Percentiles rank a stretch among this genome's conserved stretches.
Evolutionary conservation across 164 flowering plant species (phyloP).

Genomic region (Berberis vulgaris): DNA sequence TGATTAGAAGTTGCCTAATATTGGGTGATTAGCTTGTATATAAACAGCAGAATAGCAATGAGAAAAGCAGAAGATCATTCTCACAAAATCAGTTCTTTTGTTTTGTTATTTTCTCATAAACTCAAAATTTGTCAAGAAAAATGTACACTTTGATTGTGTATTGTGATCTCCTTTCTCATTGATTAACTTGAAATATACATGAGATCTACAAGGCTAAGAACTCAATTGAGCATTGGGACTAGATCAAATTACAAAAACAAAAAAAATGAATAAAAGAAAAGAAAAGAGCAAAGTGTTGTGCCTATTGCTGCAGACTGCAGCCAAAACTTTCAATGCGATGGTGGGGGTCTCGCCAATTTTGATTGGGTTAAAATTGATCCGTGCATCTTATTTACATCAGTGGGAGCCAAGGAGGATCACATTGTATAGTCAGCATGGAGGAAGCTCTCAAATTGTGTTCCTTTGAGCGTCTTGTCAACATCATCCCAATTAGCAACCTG

Average conservation of each 20-base stretch:
- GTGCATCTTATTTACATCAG: constrained; percentile 14
- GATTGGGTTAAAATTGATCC: not conserved
- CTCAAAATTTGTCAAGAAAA: not conserved
- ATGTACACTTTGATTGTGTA: too few relatives aligned
- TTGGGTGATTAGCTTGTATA: too few relatives aligned
- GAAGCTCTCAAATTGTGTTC: constrained; percentile 56
- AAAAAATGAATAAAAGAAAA: not conserved
- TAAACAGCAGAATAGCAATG: too few relatives aligned
- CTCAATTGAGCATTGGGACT: not conserved
- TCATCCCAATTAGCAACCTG: constrained; percentile 77
- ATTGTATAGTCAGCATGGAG: constrained; percentile 18
- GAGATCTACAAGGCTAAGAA: not conserved
- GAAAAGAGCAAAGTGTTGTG: not conserved
- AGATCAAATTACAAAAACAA: not conserved
- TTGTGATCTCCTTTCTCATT: not conserved
- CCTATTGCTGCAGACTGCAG: not conserved
- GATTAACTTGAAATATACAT: not conserved
- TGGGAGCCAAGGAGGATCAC: not conserved
- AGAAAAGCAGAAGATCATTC: too few relatives aligned
- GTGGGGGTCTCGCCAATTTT: not conserved
- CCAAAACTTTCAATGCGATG: constrained; percentile 7
- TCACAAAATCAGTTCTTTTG: too few relatives aligned
- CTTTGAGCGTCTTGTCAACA: constrained; percentile 51
- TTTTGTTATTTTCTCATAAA: too few relatives aligned
- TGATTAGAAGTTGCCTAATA: too few relatives aligned